A percentile compares a stretch with the other conserved stretches of the same genome.
Evolutionary conservation across 176 grass and related monocot genomes (phyloP).

Genomic region (Juncus inflexus): DNA sequence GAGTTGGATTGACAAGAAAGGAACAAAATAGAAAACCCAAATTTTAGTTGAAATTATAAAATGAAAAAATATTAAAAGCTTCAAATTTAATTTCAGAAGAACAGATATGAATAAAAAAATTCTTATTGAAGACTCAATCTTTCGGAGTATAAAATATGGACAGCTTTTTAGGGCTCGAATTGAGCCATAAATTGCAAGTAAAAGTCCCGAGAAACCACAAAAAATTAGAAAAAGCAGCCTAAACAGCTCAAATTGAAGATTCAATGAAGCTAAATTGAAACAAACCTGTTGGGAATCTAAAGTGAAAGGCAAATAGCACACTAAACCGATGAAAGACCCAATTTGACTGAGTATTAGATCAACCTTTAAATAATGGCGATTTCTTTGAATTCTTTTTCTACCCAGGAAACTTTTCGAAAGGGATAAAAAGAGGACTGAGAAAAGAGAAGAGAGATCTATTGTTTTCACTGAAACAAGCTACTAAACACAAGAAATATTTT

Average conservation of each 20-base stretch:
- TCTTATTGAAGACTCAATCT: not conserved
- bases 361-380: constrained; percentile 6
- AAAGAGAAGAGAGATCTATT: constrained; percentile 8
- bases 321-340: not conserved
- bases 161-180: not conserved
- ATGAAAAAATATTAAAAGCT: too few species aligned
- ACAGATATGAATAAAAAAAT: not conserved
- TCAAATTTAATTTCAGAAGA: not conserved
- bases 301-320: not conserved
- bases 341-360: constrained; percentile 9
- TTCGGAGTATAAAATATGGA: not conserved
- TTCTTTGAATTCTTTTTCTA: not conserved
- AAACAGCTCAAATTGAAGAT: constrained; percentile 21
- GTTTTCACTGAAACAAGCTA: constrained; percentile 15
- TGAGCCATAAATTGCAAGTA: not conserved
- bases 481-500: not conserved
- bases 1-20: too few species aligned
- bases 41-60: too few species aligned
- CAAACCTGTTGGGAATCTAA: not conserved
- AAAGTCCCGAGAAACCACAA: not conserved
- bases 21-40: too few species aligned
- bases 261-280: not conserved
- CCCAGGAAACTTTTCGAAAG: not conserved
- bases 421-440: not conserved
- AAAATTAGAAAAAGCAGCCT: not conserved